Conservation (phyloP, 140 eudicot genomes). For the Oenanthe javanica region DNA sequence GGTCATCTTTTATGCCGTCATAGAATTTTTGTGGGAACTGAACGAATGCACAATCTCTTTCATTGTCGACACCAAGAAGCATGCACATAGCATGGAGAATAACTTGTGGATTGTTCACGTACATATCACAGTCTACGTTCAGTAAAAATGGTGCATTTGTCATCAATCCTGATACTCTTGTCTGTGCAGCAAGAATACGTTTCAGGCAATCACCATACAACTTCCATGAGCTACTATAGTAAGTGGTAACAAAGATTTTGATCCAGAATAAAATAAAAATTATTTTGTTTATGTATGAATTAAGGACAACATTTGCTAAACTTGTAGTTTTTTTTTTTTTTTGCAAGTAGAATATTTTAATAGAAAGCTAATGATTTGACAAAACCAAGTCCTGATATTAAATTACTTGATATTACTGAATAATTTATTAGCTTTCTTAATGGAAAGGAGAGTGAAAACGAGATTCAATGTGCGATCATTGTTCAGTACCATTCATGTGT, state of each 20-base stretch:
- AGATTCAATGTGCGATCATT: no score
- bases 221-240: neutral
- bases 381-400: neutral
- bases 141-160: slow-evolving; percentile 58
- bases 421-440: neutral
- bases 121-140: slow-evolving; percentile 64
- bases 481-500: no score
- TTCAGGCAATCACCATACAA: neutral
- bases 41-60: slow-evolving; percentile 23
- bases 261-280: neutral
- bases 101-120: slow-evolving; percentile 47
- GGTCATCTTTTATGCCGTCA: slow-evolving; percentile 48
- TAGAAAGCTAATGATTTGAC: neutral
- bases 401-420: neutral
- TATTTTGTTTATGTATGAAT: neutral
- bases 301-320: neutral
- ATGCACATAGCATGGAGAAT: slow-evolving; percentile 55
- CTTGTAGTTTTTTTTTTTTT: neutral
- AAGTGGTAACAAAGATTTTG: neutral
- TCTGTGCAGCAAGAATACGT: slow-evolving; percentile 18
- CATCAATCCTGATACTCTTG: slow-evolving; percentile 62
- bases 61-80: slow-evolving; percentile 25
- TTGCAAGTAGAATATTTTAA: neutral
- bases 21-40: slow-evolving; percentile 56
- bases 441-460: neutral